These are phyloP conservation scores for Fusarium oxysporum DNA, from an alignment of 2,329 filamentous ascomycete species.

Conservation along the genomic window DNA sequence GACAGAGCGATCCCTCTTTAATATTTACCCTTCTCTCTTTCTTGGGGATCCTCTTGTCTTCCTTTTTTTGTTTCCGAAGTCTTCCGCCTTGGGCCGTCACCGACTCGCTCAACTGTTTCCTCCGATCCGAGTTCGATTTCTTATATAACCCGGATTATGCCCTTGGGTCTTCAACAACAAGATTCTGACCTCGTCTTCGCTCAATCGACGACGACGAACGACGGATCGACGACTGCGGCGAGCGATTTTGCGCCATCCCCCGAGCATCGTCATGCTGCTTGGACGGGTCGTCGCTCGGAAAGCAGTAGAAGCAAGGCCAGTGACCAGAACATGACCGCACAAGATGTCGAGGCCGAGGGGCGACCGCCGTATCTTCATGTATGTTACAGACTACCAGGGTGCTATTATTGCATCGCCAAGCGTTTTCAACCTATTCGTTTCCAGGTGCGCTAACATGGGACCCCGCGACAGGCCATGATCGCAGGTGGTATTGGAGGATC, in stretches of 20 bases:
- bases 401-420: not conserved
- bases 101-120: constrained; percentile 9
- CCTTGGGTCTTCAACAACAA: constrained; percentile 43
- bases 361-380: constrained; percentile 60
- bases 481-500: constrained; percentile 93
- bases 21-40: not conserved
- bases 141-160: constrained; percentile 36
- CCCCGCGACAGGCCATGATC: constrained; percentile 80
- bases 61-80: constrained; percentile 12
- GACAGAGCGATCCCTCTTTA: constrained; percentile 21
- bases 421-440: constrained; percentile 2
- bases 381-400: constrained; percentile 36
- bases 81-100: constrained; percentile 27
- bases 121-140: constrained; percentile 4
- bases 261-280: constrained; percentile 51
- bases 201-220: constrained; percentile 28
- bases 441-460: constrained; percentile 34
- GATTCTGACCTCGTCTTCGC: constrained; percentile 41
- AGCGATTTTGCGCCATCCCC: constrained; percentile 40
- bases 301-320: constrained; percentile 43
- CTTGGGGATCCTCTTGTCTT: constrained; percentile 25
- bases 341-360: constrained; percentile 56
- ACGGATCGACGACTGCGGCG: constrained; percentile 32
- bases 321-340: constrained; percentile 51
- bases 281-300: constrained; percentile 42